Percentiles rank a stretch among this genome's conserved stretches.
Evolutionary conservation across 2,329 filamentous ascomycete genomes (phyloP).

Genomic region (Teratosphaeria destructans): DNA sequence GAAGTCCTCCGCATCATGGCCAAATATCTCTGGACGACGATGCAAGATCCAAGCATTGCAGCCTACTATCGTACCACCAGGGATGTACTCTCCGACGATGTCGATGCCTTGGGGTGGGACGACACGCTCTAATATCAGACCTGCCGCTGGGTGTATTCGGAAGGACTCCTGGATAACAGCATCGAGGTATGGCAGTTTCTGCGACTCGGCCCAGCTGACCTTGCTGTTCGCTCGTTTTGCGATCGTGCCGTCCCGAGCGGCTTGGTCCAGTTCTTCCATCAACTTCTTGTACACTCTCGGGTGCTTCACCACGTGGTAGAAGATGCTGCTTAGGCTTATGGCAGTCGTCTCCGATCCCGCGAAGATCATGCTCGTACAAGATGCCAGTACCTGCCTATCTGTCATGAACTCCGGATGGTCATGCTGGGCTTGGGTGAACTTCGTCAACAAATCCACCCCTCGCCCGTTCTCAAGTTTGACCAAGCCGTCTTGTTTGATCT

Average conservation of each 20-base stretch:
- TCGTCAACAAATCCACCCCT: slow-evolving; percentile 55
- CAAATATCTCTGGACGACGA: slow-evolving; percentile 56
- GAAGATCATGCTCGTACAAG: slow-evolving; percentile 60
- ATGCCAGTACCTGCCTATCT: slow-evolving; percentile 57
- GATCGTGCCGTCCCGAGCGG: slow-evolving; percentile 41
- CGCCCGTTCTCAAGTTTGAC: slow-evolving; percentile 26
- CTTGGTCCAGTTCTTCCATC: slow-evolving; percentile 52
- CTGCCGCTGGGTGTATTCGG: slow-evolving; percentile 63
- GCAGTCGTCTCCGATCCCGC: slow-evolving; percentile 73
- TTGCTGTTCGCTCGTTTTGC: slow-evolving; percentile 40
- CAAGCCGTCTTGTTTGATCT: slow-evolving; percentile 33
- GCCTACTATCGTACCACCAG: slow-evolving; percentile 63
- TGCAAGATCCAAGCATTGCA: slow-evolving; percentile 69
- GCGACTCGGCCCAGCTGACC: slow-evolving; percentile 59
- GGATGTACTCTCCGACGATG: slow-evolving; percentile 52
- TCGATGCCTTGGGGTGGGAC: slow-evolving; percentile 55
- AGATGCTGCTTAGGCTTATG: slow-evolving; percentile 59
- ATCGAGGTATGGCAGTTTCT: slow-evolving; percentile 64
- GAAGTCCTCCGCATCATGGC: slow-evolving; percentile 54
- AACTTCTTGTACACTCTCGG: slow-evolving; percentile 46
- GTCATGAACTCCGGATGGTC: slow-evolving; percentile 62
- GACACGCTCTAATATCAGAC: slow-evolving; percentile 62
- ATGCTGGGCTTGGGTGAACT: slow-evolving; percentile 59
- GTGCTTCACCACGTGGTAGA: slow-evolving; percentile 63
- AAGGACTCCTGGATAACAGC: slow-evolving; percentile 71